Base-by-base conservation (phyloP, 2,329 filamentous ascomycete species). In the Calycina herbarum region DNA sequence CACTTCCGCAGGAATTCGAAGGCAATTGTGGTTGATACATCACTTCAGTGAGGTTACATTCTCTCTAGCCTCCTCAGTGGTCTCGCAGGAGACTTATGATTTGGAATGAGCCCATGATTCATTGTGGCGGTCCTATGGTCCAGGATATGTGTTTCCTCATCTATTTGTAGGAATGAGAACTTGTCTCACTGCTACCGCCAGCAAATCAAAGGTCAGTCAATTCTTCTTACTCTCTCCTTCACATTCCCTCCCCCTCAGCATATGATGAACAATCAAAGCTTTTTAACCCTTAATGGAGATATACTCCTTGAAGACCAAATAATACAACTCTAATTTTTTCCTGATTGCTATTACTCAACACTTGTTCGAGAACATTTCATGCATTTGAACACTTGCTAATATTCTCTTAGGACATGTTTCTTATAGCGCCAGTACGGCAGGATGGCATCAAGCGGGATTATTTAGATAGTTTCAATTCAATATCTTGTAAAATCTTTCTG, bases 251-350 rank as follows among this genome's bases (percentile, higher is more conserved):
- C 15, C 64, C 65, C 66, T 63, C 54, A 70, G 69, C 68, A 67
- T 69, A 72, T 57, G 27, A 57, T 74, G 77, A 78, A 66, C 72
- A 67, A 68, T 69, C 74, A 73, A 57, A 75, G 72, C 76, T 78
- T 78, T 78, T 78, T 77, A 78, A 77, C 77, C 77, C 76, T 71
- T 72, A 78, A 73, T 68, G 72, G 71, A 71, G 68, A 64, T 63
- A 64, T 63, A 24, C 70, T 75, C 72, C 67, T 74, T 77, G 76
- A 76, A 76, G 77, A 77, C 72, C 69, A 75, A 74, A 75, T 76
- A 77, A 66, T 73, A 77, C 73, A 76, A 78, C 76, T 78, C 76
- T 77, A 78, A 78, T 78, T 78, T 78, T 78, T 78, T 78, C 75
- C 75, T 78, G 76, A 78, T 59, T 68, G 67, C 69, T 67, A 4